phyloP scores from a whole-genome alignment of 1,284 basidiomycete species.

The Apiotrichum porosum region DNA sequence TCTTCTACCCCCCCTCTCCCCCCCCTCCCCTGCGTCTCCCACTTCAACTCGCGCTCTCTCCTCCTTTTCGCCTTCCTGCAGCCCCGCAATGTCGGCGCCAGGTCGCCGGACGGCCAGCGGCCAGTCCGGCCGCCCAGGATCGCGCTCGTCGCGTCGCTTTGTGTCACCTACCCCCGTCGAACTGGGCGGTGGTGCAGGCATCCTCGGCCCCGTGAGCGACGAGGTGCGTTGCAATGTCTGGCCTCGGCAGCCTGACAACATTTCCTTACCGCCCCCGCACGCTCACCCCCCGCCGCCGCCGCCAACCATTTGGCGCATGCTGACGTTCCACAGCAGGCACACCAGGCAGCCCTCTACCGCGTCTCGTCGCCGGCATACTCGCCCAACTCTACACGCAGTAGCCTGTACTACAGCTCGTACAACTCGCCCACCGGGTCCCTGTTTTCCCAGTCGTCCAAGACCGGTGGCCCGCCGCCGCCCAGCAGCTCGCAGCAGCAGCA shows the following conservation, averaged over 20 bases:
- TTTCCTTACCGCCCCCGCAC: not conserved
- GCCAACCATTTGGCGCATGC: too few species aligned
- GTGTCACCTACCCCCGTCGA: constrained; percentile 23
- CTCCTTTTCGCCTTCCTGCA: too few species aligned
- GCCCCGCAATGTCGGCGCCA: not conserved
- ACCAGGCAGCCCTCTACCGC: not conserved
- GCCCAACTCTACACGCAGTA: not conserved
- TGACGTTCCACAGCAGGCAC: not conserved
- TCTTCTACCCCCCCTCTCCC: not conserved
- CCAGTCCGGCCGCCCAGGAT: constrained; percentile 6
- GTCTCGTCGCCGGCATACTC: constrained; percentile 1
- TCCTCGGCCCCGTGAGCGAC: constrained; percentile 19
- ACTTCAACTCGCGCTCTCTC: not conserved
- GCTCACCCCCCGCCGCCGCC: not conserved
- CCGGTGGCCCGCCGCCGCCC: not conserved
- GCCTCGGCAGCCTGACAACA: too few species aligned
- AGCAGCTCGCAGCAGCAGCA: not conserved
- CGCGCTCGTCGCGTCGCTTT: constrained; percentile 17
- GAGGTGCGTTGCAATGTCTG: constrained; percentile 20
- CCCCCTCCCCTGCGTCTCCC: not conserved
- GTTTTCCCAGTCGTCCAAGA: not conserved
- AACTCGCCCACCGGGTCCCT: constrained; percentile 4
- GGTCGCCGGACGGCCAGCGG: constrained; percentile 6
- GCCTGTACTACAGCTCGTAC: constrained; percentile 1
- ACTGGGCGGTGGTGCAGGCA: constrained; percentile 37